phyloP scores from a whole-genome alignment of 495 filamentous ascomycete genomes.

The Annulohypoxylon stygium region DNA sequence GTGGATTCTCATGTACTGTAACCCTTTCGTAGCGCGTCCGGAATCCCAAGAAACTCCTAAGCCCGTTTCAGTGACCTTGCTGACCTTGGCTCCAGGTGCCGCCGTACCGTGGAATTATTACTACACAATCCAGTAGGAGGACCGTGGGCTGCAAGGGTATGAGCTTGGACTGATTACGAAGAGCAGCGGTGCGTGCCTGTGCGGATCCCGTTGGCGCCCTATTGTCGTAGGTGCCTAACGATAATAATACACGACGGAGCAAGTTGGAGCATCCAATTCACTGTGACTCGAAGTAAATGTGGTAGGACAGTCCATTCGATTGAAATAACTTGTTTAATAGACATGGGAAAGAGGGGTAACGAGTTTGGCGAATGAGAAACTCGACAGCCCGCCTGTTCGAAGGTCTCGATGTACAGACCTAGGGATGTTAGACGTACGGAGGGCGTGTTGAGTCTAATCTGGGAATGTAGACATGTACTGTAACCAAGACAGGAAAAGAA shows the following conservation, averaged over 20 bases:
- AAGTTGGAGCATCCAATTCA: slow-evolving; percentile 40
- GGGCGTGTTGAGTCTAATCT: slow-evolving; percentile 39
- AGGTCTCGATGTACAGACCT: slow-evolving; percentile 27
- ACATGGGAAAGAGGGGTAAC: slow-evolving; percentile 33
- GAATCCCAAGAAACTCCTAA: slow-evolving; percentile 35
- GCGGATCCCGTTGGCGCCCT: slow-evolving; percentile 44
- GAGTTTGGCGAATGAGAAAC: slow-evolving; percentile 34
- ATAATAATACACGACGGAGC: slow-evolving; percentile 37
- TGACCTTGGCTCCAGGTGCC: slow-evolving; percentile 9
- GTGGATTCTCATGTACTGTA: slow-evolving; percentile 49
- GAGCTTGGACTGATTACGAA: slow-evolving; percentile 16
- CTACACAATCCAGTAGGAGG: slow-evolving; percentile 28
- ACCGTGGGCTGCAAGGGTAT: slow-evolving; percentile 14
- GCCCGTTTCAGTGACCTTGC: slow-evolving; percentile 19
- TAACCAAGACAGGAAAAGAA: slow-evolving; percentile 27
- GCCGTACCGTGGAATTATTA: slow-evolving; percentile 32
- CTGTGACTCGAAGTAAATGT: slow-evolving; percentile 37
- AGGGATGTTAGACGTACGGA: slow-evolving; percentile 32
- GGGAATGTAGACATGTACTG: slow-evolving; percentile 8
- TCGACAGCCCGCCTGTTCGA: slow-evolving; percentile 43
- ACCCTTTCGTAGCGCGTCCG: slow-evolving; percentile 26
- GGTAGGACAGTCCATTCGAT: slow-evolving; percentile 30
- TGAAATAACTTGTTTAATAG: slow-evolving; percentile 34
- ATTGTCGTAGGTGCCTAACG: slow-evolving; percentile 46
- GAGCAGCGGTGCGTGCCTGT: slow-evolving; percentile 34